phyloP scores from a whole-genome alignment of 768 basidiomycete species.

The Russula vinacea region DNA sequence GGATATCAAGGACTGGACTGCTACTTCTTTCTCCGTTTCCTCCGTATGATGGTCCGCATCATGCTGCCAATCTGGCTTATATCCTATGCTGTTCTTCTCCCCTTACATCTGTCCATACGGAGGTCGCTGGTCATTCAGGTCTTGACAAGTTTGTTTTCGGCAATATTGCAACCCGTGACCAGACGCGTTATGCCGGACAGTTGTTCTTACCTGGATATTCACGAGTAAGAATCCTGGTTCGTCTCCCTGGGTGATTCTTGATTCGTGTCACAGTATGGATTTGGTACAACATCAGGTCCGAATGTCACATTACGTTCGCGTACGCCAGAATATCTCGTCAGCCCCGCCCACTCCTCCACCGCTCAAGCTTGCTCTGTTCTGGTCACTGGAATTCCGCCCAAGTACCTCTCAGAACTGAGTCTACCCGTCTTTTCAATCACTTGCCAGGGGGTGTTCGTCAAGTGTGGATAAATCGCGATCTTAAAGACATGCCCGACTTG shows the following conservation, averaged over 20 bases:
- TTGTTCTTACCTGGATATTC: slow-evolving; percentile 72
- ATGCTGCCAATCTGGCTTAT: slow-evolving; percentile 89
- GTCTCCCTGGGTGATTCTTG: not conserved
- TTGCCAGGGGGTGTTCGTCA: slow-evolving; percentile 88
- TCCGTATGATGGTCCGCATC: slow-evolving; percentile 77
- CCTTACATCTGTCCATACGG: slow-evolving; percentile 61
- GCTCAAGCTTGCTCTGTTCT: slow-evolving; percentile 90
- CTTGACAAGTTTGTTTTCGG: slow-evolving; percentile 79
- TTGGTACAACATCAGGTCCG: slow-evolving; percentile 72
- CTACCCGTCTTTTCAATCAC: slow-evolving; percentile 62
- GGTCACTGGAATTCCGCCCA: slow-evolving; percentile 81
- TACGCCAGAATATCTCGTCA: slow-evolving; percentile 82
- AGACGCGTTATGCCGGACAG: slow-evolving; percentile 71
- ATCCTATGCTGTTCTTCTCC: slow-evolving; percentile 83
- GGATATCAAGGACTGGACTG: slow-evolving; percentile 81
- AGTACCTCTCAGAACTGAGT: slow-evolving; percentile 68
- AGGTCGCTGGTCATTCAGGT: slow-evolving; percentile 46
- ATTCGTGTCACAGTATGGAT: slow-evolving; percentile 64
- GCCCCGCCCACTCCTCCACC: slow-evolving; percentile 64
- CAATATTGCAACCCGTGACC: slow-evolving; percentile 55
- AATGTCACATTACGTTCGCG: slow-evolving; percentile 78
- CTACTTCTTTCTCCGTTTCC: slow-evolving; percentile 89
- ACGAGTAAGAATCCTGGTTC: slow-evolving; percentile 53
- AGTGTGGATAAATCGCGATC: slow-evolving; percentile 89
- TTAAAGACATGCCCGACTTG: slow-evolving; percentile 82